These are phyloP conservation scores for Sordaria brevicollis DNA, from an alignment of 495 filamentous ascomycete species.

Conservation along the genomic window DNA sequence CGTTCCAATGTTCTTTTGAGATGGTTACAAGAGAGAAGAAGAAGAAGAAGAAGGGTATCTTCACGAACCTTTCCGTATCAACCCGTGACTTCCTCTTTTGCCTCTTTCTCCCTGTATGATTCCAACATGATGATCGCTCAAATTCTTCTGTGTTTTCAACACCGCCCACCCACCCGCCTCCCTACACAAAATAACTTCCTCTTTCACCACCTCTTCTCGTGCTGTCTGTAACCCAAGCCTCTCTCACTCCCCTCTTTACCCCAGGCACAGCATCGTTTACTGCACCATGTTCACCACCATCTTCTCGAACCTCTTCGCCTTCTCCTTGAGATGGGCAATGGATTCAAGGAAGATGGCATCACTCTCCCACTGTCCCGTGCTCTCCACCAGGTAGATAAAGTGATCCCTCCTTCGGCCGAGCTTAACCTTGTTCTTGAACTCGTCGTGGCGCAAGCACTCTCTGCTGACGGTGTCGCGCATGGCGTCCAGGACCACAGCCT, in stretches of 20 bases:
- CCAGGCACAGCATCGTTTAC: constrained; percentile 5
- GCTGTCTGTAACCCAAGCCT: too few species aligned
- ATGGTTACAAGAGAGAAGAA: constrained; percentile 6
- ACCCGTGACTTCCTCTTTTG: too few species aligned
- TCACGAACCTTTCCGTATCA: not conserved
- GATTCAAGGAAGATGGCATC: constrained; percentile 85
- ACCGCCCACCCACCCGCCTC: not conserved
- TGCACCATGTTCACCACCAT: constrained; percentile 40
- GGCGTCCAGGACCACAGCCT: constrained; percentile 79
- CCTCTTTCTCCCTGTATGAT: not conserved
- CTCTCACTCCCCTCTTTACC: not conserved
- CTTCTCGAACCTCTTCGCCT: constrained; percentile 38
- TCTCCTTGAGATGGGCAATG: constrained; percentile 72
- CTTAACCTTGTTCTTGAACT: constrained; percentile 92
- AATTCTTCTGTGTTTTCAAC: not conserved
- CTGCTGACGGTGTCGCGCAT: constrained; percentile 85
- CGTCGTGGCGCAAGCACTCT: constrained; percentile 82
- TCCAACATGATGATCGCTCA: not conserved
- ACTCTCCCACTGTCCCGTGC: constrained; percentile 84
- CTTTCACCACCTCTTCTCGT: not conserved
- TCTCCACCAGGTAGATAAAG: constrained; percentile 95
- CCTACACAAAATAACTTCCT: not conserved
- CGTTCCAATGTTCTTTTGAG: constrained; percentile 11
- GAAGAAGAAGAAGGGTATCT: constrained; percentile 6
- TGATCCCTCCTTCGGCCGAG: constrained; percentile 84